Percentiles rank a stretch among this genome's conserved stretches.
These are phyloP conservation scores for Eutrema japonicum DNA, from an alignment of 345 rosid genomes.

Conservation along the genomic window DNA sequence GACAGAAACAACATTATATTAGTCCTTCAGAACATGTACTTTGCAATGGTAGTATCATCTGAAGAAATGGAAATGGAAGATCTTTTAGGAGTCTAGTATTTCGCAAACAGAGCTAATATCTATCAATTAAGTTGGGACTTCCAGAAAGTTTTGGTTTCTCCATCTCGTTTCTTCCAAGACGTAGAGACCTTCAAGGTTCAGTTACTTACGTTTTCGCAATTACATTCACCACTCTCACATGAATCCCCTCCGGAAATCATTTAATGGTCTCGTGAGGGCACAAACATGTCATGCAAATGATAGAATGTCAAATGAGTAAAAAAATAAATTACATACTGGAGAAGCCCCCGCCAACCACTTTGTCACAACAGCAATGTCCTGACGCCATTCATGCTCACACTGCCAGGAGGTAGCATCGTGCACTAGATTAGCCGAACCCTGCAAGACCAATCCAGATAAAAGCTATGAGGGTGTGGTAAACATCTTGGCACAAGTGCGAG, in stretches of 20 bases:
- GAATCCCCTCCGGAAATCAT: background rate
- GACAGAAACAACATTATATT: conserved; percentile 20
- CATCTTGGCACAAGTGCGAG: background rate
- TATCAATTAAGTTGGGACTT: conserved; percentile 15
- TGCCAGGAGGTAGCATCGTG: conserved; percentile 97
- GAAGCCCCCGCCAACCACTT: conserved; percentile 96
- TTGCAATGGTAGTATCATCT: conserved; percentile 21
- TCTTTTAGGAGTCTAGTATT: background rate
- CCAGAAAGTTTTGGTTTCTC: conserved; percentile 5
- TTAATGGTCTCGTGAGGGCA: background rate
- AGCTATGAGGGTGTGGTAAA: background rate
- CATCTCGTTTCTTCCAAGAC: conserved; percentile 28
- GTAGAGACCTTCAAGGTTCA: conserved; percentile 22
- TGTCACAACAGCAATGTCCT: conserved; percentile 95
- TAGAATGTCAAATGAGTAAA: conserved; percentile 14
- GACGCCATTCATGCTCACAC: conserved; percentile 98
- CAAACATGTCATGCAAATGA: conserved; percentile 2
- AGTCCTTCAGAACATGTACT: conserved; percentile 21
- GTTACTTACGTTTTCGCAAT: conserved; percentile 2
- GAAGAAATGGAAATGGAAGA: conserved; percentile 14
- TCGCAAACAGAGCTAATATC: conserved; percentile 14
- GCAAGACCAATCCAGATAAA: conserved; percentile 37
- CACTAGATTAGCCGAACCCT: conserved; percentile 87
- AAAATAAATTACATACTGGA: conserved; percentile 61
- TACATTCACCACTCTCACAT: conserved; percentile 19